Conservation (phyloP, 306 rosid genomes). For the Sechiopsis laciniata region DNA sequence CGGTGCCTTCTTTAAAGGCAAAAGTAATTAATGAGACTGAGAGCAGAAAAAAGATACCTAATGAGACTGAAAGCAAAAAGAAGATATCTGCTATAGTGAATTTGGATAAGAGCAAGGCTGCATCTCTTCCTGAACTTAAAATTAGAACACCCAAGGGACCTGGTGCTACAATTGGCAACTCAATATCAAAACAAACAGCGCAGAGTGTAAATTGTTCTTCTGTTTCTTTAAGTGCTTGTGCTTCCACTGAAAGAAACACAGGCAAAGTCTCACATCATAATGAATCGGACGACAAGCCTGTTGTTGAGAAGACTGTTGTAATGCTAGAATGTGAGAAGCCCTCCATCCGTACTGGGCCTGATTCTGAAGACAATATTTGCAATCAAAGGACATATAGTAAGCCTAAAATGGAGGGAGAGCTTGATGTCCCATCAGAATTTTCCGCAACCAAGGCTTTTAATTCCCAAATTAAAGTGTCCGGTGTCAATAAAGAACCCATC, state of each 20-base stretch:
- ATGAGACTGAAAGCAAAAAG: conserved; percentile 55
- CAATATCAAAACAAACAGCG: conserved; percentile 40
- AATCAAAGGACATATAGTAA: conserved; percentile 25
- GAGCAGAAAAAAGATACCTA: conserved; percentile 61
- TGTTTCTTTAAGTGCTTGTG: conserved; percentile 40
- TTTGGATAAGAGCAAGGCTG: conserved; percentile 74
- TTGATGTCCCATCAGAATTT: conserved; percentile 37
- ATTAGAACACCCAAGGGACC: conserved; percentile 63
- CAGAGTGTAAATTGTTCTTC: conserved; percentile 43
- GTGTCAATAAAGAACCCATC: conserved; percentile 36
- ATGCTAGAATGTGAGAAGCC: conserved; percentile 67
- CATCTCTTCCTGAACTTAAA: conserved; percentile 89
- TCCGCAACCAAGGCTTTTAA: conserved; percentile 41
- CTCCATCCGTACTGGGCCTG: conserved; percentile 30
- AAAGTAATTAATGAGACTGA: conserved; percentile 53
- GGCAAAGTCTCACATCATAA: conserved; percentile 35
- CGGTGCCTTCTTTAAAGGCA: conserved; percentile 38
- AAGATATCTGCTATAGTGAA: conserved; percentile 66
- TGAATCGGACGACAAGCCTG: conserved; percentile 60
- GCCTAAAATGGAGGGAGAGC: conserved; percentile 33
- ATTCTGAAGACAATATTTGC: conserved; percentile 30
- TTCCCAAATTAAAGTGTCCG: conserved; percentile 39
- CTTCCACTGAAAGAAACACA: conserved; percentile 35
- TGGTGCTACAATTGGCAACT: conserved; percentile 36
- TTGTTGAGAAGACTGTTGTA: conserved; percentile 75